Conservation (phyloP, 345 rosid species). For the Arabidopsis suecica region DNA sequence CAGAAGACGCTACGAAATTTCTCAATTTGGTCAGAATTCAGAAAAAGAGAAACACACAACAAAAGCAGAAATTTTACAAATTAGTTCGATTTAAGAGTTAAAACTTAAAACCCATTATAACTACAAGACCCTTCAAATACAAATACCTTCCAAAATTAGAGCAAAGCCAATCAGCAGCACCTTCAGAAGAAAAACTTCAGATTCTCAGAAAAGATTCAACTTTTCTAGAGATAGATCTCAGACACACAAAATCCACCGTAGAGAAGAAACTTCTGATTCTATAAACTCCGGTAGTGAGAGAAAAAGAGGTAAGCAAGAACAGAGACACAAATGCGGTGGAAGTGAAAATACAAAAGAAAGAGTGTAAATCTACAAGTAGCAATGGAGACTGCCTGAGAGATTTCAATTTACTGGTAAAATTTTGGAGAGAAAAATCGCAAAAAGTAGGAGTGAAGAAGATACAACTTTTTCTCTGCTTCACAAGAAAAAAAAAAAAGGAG, state of each 20-base stretch:
- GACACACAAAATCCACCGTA: conserved; percentile 17
- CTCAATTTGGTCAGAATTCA: not conserved
- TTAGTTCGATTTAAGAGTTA: conserved; percentile 8
- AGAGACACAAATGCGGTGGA: conserved; percentile 24
- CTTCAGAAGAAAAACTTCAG: conserved; percentile 29
- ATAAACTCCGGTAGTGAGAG: conserved; percentile 30
- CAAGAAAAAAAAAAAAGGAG: conserved; percentile 22
- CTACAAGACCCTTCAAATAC: conserved; percentile 5
- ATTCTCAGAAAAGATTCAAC: conserved; percentile 1
- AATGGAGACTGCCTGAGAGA: conserved; percentile 18
- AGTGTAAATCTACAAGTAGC: conserved; percentile 31
- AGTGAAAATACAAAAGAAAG: conserved; percentile 19
- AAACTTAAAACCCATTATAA: not conserved
- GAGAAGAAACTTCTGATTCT: conserved; percentile 29
- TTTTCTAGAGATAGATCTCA: conserved; percentile 29
- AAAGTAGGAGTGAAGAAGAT: conserved; percentile 51
- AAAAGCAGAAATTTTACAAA: not conserved
- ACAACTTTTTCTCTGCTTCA: conserved; percentile 58
- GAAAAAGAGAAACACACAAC: not conserved
- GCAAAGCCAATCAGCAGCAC: not conserved
- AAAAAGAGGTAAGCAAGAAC: conserved; percentile 22
- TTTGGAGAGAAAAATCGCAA: conserved; percentile 44
- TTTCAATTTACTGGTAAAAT: conserved; percentile 50
- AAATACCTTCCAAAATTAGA: conserved; percentile 37
- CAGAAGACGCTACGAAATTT: conserved; percentile 1